Conservation (phyloP, 108 stramenopile species). For the Skeletonema grethae region DNA sequence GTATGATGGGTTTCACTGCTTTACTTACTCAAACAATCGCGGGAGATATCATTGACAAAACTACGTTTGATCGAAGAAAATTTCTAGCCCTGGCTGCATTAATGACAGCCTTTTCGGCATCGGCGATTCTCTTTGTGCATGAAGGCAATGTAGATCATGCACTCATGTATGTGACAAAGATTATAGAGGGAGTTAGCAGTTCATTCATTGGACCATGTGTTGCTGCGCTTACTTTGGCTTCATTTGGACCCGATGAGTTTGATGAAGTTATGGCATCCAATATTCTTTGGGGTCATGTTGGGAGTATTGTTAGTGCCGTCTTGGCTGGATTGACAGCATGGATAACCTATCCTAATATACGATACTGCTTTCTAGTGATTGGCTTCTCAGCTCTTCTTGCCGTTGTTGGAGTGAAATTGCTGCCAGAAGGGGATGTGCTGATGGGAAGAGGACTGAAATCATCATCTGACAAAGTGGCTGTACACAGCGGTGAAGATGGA, state of each 20-base stretch:
- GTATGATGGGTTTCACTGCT: slow-evolving; percentile 84
- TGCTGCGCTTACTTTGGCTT: slow-evolving; percentile 74
- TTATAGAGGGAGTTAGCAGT: slow-evolving; percentile 80
- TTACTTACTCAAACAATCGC: slow-evolving; percentile 81
- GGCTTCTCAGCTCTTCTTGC: slow-evolving; percentile 71
- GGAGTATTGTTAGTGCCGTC: slow-evolving; percentile 70
- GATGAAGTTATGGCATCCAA: slow-evolving; percentile 85
- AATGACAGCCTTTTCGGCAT: slow-evolving; percentile 78
- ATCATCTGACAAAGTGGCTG: not conserved
- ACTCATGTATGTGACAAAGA: slow-evolving; percentile 74
- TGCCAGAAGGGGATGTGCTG: slow-evolving; percentile 78
- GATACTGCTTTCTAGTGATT: slow-evolving; percentile 86
- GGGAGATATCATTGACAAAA: slow-evolving; percentile 82
- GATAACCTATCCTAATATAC: slow-evolving; percentile 74
- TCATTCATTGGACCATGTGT: slow-evolving; percentile 87
- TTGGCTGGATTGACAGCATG: slow-evolving; percentile 74
- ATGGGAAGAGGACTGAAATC: slow-evolving; percentile 79
- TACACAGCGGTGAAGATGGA: slow-evolving; percentile 10
- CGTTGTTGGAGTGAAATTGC: slow-evolving; percentile 62
- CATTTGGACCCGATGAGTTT: slow-evolving; percentile 82
- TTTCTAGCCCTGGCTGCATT: slow-evolving; percentile 66
- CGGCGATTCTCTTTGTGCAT: slow-evolving; percentile 79
- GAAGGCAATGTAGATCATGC: slow-evolving; percentile 73
- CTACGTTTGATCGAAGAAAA: slow-evolving; percentile 70
- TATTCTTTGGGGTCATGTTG: slow-evolving; percentile 85